Base-by-base conservation (phyloP, 2,329 filamentous ascomycete genomes). In the Fusarium verticillioides region DNA sequence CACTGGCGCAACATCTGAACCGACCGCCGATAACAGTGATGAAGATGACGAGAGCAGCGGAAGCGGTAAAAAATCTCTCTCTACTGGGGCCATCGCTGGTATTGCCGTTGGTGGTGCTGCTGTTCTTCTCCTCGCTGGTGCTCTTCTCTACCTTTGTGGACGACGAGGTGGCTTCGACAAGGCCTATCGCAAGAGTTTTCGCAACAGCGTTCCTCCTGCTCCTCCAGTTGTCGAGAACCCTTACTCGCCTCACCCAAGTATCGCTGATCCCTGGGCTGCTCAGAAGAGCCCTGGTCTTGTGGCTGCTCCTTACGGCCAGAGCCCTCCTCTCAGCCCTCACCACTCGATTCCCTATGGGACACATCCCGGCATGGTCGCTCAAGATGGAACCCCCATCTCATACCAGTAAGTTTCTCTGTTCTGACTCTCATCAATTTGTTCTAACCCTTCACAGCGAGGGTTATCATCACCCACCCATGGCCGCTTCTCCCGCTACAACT, bases 1-100 rank as follows among this genome's bases (percentile, higher is more conserved):
- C 12, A 53, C 70, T 8, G 69, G 71, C 6, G 59, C 69, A 49
- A 60, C 32, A 7, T 34, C 68, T 18, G 52, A 44, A 34, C 53
- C 11, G 34, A 59, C 62, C 23, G 49, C 63, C 40, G 56, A 73
- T 11, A 54, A 67, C 46, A 39, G 47, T 50, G 61, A 50, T 9
- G 23, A 47, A 7, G 52, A 39, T n/a, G 46, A 23, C 11, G 34
- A 65, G 37, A 58, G 63, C 43, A 57, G 43, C 54, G 60, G 66
- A 26, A 32, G 60, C 9, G 39, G 43, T 10, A 52, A 49, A 32
- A 46, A 57, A 21, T 58, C 60, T 23, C 70, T 83, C 28, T 78
- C 77, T 11, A 63, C 79, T 1, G 89, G 89, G 8, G 87, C 86
- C 5, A 91, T 92, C 34, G 89, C 88, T 2, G 90, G 90, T 9